phyloP scores from a whole-genome alignment of 345 rosid species.

The Populus euphratica region DNA sequence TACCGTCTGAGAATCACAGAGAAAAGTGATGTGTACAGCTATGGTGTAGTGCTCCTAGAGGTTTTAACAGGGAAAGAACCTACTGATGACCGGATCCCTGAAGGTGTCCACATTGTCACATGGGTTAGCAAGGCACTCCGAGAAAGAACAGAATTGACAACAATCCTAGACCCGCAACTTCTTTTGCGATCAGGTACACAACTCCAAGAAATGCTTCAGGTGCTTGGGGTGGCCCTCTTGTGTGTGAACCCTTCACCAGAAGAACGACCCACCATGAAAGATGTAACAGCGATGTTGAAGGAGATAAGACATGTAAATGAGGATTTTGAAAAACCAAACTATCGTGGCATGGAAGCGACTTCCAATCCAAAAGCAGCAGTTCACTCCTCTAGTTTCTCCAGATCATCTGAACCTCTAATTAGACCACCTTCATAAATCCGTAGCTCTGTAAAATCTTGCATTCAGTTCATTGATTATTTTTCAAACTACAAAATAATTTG shows the following conservation, averaged over 20 bases:
- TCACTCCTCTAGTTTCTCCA: slow-evolving; percentile 64
- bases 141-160: slow-evolving; percentile 43
- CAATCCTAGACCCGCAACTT: slow-evolving; percentile 52
- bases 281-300: slow-evolving; percentile 57
- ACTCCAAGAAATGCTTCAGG: slow-evolving; percentile 66
- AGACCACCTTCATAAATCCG: slow-evolving; percentile 37
- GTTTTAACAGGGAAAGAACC: slow-evolving; percentile 60
- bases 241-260: slow-evolving; percentile 54
- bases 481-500: slow-evolving; percentile 27
- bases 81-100: slow-evolving; percentile 44
- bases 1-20: slow-evolving; percentile 66
- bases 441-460: slow-evolving; percentile 10
- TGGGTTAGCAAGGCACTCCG: slow-evolving; percentile 57
- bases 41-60: slow-evolving; percentile 63
- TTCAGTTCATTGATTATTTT: slow-evolving; percentile 18
- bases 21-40: slow-evolving; percentile 74
- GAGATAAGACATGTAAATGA: slow-evolving; percentile 55
- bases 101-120: slow-evolving; percentile 49
- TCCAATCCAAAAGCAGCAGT: slow-evolving; percentile 34
- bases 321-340: slow-evolving; percentile 41
- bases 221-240: slow-evolving; percentile 61
- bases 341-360: slow-evolving; percentile 23
- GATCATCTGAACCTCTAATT: slow-evolving; percentile 59
- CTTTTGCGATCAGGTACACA: slow-evolving; percentile 49
- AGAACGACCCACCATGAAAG: slow-evolving; percentile 70